Evolutionary conservation across 2,329 filamentous ascomycete species (phyloP).

Genomic region (Paraconiothyrium sp.): DNA sequence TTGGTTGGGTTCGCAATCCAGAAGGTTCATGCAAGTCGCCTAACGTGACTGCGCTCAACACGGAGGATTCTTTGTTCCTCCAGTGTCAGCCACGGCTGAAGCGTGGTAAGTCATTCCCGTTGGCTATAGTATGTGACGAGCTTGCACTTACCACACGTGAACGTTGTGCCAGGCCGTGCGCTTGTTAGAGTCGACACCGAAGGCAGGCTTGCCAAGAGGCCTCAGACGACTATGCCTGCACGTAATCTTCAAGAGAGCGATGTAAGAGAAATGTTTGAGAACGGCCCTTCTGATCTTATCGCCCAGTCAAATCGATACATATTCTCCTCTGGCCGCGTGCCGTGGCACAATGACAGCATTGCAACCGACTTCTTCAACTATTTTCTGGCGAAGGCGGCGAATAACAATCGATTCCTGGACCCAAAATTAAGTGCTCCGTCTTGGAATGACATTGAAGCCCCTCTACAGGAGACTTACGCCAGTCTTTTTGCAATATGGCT

Average conservation of each 20-base stretch:
- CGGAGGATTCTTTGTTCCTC: conserved; percentile 39
- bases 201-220: conserved; percentile 39
- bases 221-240: neutral
- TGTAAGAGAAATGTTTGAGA: conserved; percentile 29
- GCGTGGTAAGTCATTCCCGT: conserved; percentile 25
- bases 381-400: conserved; percentile 47
- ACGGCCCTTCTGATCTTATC: conserved; percentile 34
- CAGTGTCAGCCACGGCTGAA: conserved; percentile 49
- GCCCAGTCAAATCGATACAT: conserved; percentile 36
- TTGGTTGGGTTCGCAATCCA: conserved; percentile 40
- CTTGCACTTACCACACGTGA: conserved; percentile 11
- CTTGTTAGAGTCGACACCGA: conserved; percentile 45
- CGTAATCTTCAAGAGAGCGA: neutral
- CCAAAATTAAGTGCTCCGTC: conserved; percentile 46
- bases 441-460: conserved; percentile 30
- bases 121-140: too few relatives aligned
- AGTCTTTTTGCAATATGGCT: conserved; percentile 57
- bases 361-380: conserved; percentile 60
- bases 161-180: conserved; percentile 30
- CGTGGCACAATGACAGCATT: conserved; percentile 61
- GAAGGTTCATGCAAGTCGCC: conserved; percentile 23
- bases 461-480: conserved; percentile 44
- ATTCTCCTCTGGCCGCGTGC: conserved; percentile 14
- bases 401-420: conserved; percentile 48
- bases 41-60: conserved; percentile 9